Evolutionary conservation across 139 green algal species (phyloP), one percentile per base, ranked within the genome.

Genomic region (Coelastrella sp.): DNA sequence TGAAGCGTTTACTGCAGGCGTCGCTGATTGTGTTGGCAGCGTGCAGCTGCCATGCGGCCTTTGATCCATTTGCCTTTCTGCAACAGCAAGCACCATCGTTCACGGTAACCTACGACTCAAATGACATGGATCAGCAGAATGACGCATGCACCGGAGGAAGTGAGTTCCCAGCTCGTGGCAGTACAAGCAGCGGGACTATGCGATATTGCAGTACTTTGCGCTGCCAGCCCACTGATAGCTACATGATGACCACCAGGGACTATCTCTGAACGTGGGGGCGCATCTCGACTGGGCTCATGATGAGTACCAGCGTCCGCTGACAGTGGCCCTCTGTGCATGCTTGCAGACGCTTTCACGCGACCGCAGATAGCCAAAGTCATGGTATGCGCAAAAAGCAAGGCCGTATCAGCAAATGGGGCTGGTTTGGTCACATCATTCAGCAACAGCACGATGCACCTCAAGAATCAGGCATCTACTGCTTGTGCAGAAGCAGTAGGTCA

Each of bases 401-500:
- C 88, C 3, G 68, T 84, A 16, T 88, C 80, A 86, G 56, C 19
- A 20, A 88, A 88, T 73, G 88, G 88, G 16, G 88, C 80, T 11
- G 88, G 88, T 59, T 22, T 87, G 32, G 88, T 83, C 13, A 82
- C 23, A 3, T 64, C 80, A 20, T 88, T 87, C 57, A 68, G n/a
- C 88, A 88, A 88, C 80, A 88, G 80, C 80, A 88, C 66, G 11
- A 17, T 88, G 6, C 23, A 82, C 17, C 71, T 88, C 4, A 73
- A 71, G 16, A 83, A 88, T 22, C 68, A 87, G 57, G 88, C 88
- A 57, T 80, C 78, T 57, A 61, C 73, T 17, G 88, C 88, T 7
- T 91, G 88, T 74, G 80, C 88, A 59, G 88, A 91, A 66, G 80
- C 88, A 71, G 80, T 91, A 7, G 73, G 76, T 23, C 59, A 91